These are phyloP conservation scores for Cercis canadensis DNA, from an alignment of 306 rosid species.

Conservation along the genomic window DNA sequence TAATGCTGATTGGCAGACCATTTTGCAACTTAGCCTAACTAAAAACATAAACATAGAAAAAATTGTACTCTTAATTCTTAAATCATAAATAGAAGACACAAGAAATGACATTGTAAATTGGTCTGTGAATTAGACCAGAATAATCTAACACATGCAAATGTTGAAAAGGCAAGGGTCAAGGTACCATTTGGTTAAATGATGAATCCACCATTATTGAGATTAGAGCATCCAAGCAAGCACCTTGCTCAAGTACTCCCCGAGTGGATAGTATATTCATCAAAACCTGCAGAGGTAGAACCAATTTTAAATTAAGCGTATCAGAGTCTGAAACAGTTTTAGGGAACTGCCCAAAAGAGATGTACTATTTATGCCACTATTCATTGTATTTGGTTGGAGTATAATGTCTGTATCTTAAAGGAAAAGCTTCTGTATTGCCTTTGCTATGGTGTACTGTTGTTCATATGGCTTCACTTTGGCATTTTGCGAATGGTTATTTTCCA, in stretches of 20 bases:
- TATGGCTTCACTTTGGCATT: slow-evolving; percentile 15
- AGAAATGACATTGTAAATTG: background rate
- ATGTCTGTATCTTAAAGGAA: slow-evolving; percentile 7
- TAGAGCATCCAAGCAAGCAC: slow-evolving; percentile 91
- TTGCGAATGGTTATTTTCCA: background rate
- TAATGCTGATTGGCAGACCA: slow-evolving; percentile 25
- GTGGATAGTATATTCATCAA: slow-evolving; percentile 82
- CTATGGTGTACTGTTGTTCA: slow-evolving; percentile 7
- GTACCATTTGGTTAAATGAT: slow-evolving; percentile 85
- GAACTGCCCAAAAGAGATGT: background rate
- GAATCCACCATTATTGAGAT: slow-evolving; percentile 92
- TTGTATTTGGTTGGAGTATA: slow-evolving; percentile 12
- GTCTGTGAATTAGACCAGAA: slow-evolving; percentile 3
- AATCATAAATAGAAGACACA: slow-evolving; percentile 19
- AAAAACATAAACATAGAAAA: slow-evolving; percentile 19
- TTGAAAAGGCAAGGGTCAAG: slow-evolving; percentile 20
- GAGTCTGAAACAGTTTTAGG: slow-evolving; percentile 3
- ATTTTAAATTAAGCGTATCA: background rate
- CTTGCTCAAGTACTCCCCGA: slow-evolving; percentile 82
- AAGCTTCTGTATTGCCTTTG: slow-evolving; percentile 14
- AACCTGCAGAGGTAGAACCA: slow-evolving; percentile 57
- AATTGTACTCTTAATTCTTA: slow-evolving; percentile 1
- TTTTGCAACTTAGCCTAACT: slow-evolving; percentile 8
- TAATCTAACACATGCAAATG: slow-evolving; percentile 4
- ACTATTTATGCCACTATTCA: background rate